A percentile compares a stretch with the other conserved stretches of the same genome.
phyloP scores from a whole-genome alignment of 176 grass and related monocot species.

The Metroxylon sagu region DNA sequence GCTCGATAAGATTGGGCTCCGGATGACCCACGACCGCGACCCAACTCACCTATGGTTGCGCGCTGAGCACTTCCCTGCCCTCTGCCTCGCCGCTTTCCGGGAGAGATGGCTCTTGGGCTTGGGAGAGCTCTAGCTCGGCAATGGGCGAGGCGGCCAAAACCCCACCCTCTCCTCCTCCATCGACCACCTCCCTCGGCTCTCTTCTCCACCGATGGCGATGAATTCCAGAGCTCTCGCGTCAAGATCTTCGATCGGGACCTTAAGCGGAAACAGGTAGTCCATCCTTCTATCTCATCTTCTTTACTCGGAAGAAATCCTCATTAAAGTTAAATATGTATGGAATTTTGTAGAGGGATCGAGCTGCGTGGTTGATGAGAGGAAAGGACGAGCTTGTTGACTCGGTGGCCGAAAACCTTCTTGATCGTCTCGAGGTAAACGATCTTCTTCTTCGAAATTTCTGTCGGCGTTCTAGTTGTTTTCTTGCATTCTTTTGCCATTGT shows the following conservation, averaged over 20 bases:
- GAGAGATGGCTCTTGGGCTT: background rate
- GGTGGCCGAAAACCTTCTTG: conserved; percentile 70
- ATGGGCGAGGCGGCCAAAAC: background rate
- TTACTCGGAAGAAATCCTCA: background rate
- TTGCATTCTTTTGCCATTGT: background rate
- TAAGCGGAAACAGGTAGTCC: conserved; percentile 29
- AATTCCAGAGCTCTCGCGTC: conserved; percentile 24
- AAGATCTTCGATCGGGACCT: conserved; percentile 92
- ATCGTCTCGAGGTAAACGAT: conserved; percentile 52
- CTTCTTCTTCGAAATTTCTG: background rate
- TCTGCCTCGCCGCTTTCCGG: no score
- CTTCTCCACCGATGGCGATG: conserved; percentile 17
- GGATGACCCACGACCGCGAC: no score
- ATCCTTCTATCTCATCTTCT: background rate
- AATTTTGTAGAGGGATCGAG: conserved; percentile 56
- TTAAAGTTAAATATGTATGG: no score
- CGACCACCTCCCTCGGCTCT: conserved; percentile 15
- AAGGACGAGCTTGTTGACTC: conserved; percentile 44
- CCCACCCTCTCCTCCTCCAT: background rate
- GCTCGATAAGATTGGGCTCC: no score
- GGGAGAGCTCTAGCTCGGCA: background rate
- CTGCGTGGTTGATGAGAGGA: conserved; percentile 58
- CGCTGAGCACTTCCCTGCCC: no score
- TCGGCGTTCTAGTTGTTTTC: no score
- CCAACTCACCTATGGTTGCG: no score